Percentiles rank a stretch among this genome's conserved stretches.
Conservation (phyloP, 352 stramenopile genomes). For the Phytophthora sansomeana region DNA sequence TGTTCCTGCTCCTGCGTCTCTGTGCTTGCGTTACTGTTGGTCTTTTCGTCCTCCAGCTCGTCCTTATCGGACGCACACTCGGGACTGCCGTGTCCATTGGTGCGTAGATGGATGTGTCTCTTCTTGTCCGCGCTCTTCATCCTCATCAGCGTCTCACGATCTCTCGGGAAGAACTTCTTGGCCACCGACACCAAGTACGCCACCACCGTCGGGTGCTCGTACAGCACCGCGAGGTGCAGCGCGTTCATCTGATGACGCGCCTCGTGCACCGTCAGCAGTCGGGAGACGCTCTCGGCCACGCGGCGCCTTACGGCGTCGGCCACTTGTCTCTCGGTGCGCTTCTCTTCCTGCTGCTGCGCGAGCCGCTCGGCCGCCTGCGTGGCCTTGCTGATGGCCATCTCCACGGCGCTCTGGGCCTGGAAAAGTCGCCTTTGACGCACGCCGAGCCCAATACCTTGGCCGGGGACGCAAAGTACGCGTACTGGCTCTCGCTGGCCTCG, state of each 20-base stretch:
- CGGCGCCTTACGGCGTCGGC: constrained; percentile 12
- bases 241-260: constrained; percentile 80
- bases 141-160: constrained; percentile 7
- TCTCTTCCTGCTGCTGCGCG: constrained; percentile 26
- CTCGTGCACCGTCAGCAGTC: constrained; percentile 73
- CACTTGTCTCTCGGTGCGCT: constrained; percentile 9
- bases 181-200: constrained; percentile 60
- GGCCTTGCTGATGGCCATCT: constrained; percentile 59
- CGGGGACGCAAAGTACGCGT: constrained; percentile 66
- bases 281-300: constrained; percentile 46
- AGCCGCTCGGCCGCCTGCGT: constrained; percentile 31
- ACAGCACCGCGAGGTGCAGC: constrained; percentile 74
- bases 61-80: constrained; percentile 27
- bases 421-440: constrained; percentile 83
- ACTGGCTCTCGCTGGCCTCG: constrained; percentile 37
- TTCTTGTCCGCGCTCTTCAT: constrained; percentile 18
- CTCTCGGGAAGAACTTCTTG: constrained; percentile 47
- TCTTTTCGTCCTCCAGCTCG: constrained; percentile 34
- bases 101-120: constrained; percentile 20
- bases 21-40: constrained; percentile 34
- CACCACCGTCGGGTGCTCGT: constrained; percentile 76
- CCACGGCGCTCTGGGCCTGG: constrained; percentile 70
- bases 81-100: constrained; percentile 11
- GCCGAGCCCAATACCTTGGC: constrained; percentile 72
- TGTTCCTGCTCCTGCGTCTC: constrained; percentile 34